Base-by-base conservation (phyloP, 345 rosid species). In the Hirschfeldia incana region DNA sequence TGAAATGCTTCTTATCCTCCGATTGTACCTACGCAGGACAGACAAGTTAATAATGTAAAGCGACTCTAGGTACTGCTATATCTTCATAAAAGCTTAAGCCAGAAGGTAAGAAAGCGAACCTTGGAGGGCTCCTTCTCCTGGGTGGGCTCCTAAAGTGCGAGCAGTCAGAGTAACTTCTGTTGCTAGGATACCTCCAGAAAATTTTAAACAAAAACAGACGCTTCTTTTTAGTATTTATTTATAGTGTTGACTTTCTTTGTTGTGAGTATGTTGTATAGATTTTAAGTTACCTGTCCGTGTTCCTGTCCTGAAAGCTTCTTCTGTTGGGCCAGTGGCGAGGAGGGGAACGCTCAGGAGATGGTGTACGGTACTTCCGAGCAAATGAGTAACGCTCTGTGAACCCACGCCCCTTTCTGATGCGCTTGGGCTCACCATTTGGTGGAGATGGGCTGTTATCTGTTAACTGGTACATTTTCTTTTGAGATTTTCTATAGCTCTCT, bases 401-500 rank as follows among this genome's bases (percentile, higher is more conserved):
- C 17, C 99, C 99, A 79, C 98, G 97, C 9, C 99, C 99, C 88
- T 93, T 95, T 77, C 97, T 86, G 77, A 95, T 60, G 30, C 98
- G 97, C 78, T 89, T 90, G 13, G 94, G 83, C 11, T 29, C 69
- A 44, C 91, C 91, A 77, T 85, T 85, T 21, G 21, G 21, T 13
- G 91, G 79, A 70, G 88, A 85, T 55, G 87, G 87, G 81, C 86
- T 88, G 21, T 21, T 21, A 21, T 21, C 21, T 21, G 21, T 21
- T 21, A 21, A 21, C 21, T 21, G 21, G 21, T 21, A 21, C 21
- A 21, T 21, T 21, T 21, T 21, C 21, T 21, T 21, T 21, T 21
- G 21, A 21, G 21, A 21, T 21, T 21, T 21, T 21, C 21, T 21
- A 21, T 21, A 21, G 21, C 21, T 21, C 21, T 21, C 21, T 21